Conservation (phyloP, 1,284 basidiomycete genomes). For the Fomitopsis schrenkii region DNA sequence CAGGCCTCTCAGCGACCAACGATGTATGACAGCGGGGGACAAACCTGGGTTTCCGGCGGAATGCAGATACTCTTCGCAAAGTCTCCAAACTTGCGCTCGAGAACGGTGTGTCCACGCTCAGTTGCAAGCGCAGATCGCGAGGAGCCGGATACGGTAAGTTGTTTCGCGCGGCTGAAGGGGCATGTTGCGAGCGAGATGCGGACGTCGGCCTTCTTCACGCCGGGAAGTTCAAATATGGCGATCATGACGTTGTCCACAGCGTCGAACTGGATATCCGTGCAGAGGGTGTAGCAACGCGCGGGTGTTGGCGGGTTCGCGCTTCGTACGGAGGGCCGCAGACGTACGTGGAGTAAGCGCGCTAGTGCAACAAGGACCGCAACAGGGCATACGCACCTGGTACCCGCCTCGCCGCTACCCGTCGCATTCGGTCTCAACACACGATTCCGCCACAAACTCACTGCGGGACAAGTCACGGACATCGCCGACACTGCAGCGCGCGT, state of each 20-base stretch:
- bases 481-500: slow-evolving; percentile 14
- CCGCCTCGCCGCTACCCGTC: not conserved
- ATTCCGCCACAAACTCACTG: slow-evolving; percentile 16
- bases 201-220: slow-evolving; percentile 50
- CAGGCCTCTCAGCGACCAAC: not conserved
- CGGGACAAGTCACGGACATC: slow-evolving; percentile 19
- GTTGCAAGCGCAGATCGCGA: slow-evolving; percentile 31
- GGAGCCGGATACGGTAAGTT: slow-evolving; percentile 48
- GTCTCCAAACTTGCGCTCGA: slow-evolving; percentile 51
- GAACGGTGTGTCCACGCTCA: slow-evolving; percentile 26
- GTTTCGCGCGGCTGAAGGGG: slow-evolving; percentile 49
- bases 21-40: slow-evolving; percentile 9
- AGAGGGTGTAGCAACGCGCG: slow-evolving; percentile 30
- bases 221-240: slow-evolving; percentile 62
- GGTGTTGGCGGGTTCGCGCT: slow-evolving; percentile 2
- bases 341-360: not conserved
- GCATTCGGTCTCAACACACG: slow-evolving; percentile 9
- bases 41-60: slow-evolving; percentile 53
- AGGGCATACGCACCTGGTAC: slow-evolving; percentile 11
- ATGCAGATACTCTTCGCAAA: slow-evolving; percentile 52
- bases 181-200: slow-evolving; percentile 50
- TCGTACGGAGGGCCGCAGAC: not conserved
- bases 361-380: not conserved
- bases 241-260: slow-evolving; percentile 40
- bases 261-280: slow-evolving; percentile 54